Conservation (phyloP, 176 grass and related monocot species). For the barley (Hordeum vulgare) region DNA sequence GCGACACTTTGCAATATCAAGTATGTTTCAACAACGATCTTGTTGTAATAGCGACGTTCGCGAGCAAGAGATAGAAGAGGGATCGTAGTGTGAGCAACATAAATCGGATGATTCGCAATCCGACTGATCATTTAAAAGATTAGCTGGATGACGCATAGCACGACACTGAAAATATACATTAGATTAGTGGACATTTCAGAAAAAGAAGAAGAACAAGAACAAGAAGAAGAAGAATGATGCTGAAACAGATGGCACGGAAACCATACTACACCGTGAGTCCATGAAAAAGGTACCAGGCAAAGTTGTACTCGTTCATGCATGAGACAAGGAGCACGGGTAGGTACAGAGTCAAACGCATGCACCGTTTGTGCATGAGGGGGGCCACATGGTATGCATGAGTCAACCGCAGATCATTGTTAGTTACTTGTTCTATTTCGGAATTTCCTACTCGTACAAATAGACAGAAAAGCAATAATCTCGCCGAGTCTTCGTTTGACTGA, state of each 20-base stretch:
- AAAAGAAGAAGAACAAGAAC: background rate
- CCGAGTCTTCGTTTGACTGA: background rate
- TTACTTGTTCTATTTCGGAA: background rate
- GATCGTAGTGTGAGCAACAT: too few relatives aligned
- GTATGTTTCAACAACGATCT: too few relatives aligned
- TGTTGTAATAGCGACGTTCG: too few relatives aligned
- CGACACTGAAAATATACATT: background rate
- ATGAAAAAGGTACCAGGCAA: background rate
- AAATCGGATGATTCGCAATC: too few relatives aligned
- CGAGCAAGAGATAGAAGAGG: too few relatives aligned
- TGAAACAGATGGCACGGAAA: background rate
- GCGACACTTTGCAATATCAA: too few relatives aligned
- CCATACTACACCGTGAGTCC: background rate
- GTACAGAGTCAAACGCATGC: background rate
- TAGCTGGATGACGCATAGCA: too few relatives aligned
- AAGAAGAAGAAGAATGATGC: background rate
- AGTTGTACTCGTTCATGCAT: background rate
- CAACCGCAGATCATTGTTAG: background rate
- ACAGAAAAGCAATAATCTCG: background rate
- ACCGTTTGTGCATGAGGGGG: background rate
- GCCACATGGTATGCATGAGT: conserved; percentile 15
- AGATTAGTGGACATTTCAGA: background rate
- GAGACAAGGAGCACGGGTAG: background rate
- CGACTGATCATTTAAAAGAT: too few relatives aligned
- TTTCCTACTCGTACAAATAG: too few relatives aligned